phyloP scores from a whole-genome alignment of 441 rosid genomes.

The Erysimum cheiri region DNA sequence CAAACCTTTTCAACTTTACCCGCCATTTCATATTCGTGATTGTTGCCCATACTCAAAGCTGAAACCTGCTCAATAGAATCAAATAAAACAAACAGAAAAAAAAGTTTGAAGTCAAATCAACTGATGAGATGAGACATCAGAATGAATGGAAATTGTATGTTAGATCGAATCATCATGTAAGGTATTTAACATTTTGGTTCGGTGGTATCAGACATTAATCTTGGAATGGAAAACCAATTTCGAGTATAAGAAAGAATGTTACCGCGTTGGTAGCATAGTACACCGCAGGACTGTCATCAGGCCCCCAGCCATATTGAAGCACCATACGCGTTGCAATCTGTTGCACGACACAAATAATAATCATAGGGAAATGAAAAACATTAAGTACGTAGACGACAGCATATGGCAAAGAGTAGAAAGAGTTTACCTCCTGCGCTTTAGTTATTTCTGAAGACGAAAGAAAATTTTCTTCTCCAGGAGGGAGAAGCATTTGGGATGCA shows the following conservation, averaged over 20 bases:
- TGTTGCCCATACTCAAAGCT: conserved; percentile 89
- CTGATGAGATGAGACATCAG: conserved; percentile 20
- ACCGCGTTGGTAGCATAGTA: conserved; percentile 84
- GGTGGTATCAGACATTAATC: conserved; percentile 19
- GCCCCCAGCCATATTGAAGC: conserved; percentile 98
- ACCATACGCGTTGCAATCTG: conserved; percentile 98
- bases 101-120: conserved; percentile 2
- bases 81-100: conserved; percentile 12
- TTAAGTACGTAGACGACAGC: conserved; percentile 9
- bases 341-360: conserved; percentile 42
- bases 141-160: conserved; percentile 23
- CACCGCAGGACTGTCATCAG: conserved; percentile 93
- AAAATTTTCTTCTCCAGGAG: conserved; percentile 84
- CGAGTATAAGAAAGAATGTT: conserved; percentile 41
- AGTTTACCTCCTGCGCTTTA: conserved; percentile 87
- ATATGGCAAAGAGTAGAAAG: conserved; percentile 34
- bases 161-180: conserved; percentile 14
- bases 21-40: conserved; percentile 88
- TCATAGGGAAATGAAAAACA: conserved; percentile 17
- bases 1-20: conserved; percentile 88
- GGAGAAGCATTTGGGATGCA: conserved; percentile 88
- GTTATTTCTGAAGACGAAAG: conserved; percentile 80
- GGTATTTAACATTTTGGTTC: conserved; percentile 23
- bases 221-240: conserved; percentile 19
- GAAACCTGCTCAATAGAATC: conserved; percentile 55